Percentiles rank a stretch among this genome's conserved stretches.
Conservation (phyloP, 495 filamentous ascomycete species). For the Annulohypoxylon moriforme region DNA sequence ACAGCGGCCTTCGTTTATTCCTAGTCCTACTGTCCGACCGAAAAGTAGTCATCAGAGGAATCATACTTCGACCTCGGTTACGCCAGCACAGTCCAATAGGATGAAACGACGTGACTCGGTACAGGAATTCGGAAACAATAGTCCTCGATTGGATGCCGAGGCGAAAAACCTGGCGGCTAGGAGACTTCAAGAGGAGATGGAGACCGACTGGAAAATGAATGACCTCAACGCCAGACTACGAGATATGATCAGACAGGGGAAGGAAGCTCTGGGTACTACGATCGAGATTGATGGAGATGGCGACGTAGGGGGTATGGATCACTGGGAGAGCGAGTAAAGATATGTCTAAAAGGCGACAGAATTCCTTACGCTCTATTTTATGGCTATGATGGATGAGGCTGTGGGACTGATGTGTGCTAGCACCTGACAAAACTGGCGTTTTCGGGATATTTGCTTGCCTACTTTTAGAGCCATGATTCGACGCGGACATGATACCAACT, state of each 20-base stretch:
- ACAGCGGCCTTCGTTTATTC: constrained; percentile 46
- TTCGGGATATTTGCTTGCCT: constrained; percentile 12
- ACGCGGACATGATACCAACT: constrained; percentile 27
- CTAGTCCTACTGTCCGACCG: constrained; percentile 42
- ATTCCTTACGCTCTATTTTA: constrained; percentile 7
- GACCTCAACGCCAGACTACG: constrained; percentile 81
- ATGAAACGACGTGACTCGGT: constrained; percentile 38
- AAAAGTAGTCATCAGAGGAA: constrained; percentile 50
- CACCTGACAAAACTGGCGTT: constrained; percentile 18
- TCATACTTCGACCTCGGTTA: constrained; percentile 49
- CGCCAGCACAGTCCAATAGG: constrained; percentile 37
- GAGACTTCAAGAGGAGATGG: constrained; percentile 75
- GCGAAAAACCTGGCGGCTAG: constrained; percentile 74
- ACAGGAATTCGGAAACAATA: constrained; percentile 50
- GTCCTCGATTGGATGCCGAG: constrained; percentile 64
- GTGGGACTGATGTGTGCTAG: background rate
- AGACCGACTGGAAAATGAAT: constrained; percentile 80
- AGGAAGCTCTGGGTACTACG: constrained; percentile 84
- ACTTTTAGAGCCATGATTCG: constrained; percentile 12
- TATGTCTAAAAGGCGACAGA: background rate
- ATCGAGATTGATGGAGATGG: constrained; percentile 70
- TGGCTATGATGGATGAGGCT: background rate
- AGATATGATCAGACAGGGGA: constrained; percentile 88
- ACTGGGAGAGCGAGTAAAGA: constrained; percentile 53
- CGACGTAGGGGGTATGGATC: constrained; percentile 31